A percentile compares a stretch with the other conserved stretches of the same genome.
Conservation (phyloP, 228 moss, liverwort and hornwort species). For the Sphagnum fallax region DNA sequence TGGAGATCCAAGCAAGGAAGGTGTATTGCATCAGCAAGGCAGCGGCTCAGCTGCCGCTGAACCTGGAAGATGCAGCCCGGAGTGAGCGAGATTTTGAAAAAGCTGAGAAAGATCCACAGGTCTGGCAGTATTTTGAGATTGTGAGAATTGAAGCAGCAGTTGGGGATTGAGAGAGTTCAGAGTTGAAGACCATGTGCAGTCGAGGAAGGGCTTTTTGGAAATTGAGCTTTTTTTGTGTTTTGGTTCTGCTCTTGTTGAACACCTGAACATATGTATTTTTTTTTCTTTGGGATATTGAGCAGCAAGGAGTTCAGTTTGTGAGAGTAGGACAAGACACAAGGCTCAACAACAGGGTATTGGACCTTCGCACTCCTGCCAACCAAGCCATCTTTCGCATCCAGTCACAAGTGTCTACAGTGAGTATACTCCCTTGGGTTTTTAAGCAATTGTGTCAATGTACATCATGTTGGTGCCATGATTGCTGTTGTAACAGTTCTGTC, state of each 20-base stretch:
- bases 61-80: slow-evolving; percentile 79
- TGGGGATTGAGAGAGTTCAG: no score
- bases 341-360: slow-evolving; percentile 77
- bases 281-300: slow-evolving; percentile 4
- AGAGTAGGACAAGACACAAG: slow-evolving; percentile 81
- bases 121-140: not conserved
- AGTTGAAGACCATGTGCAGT: not conserved
- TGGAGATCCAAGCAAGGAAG: slow-evolving; percentile 72
- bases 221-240: no score
- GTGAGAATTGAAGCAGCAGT: not conserved
- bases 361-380: slow-evolving; percentile 85
- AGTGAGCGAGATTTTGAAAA: slow-evolving; percentile 77
- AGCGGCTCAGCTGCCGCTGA: slow-evolving; percentile 66
- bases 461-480: slow-evolving; percentile 1
- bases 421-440: slow-evolving; percentile 1
- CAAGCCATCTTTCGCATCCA: slow-evolving; percentile 93
- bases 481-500: not conserved
- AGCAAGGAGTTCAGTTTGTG: slow-evolving; percentile 70
- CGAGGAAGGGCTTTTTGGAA: no score
- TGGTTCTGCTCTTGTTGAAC: no score
- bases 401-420: slow-evolving; percentile 62
- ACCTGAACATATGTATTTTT: no score
- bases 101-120: slow-evolving; percentile 50
- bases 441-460: not conserved
- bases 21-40: slow-evolving; percentile 72